These are phyloP conservation scores for Xylariaceae sp. DNA, from an alignment of 2,329 filamentous ascomycete genomes.

Conservation along the genomic window DNA sequence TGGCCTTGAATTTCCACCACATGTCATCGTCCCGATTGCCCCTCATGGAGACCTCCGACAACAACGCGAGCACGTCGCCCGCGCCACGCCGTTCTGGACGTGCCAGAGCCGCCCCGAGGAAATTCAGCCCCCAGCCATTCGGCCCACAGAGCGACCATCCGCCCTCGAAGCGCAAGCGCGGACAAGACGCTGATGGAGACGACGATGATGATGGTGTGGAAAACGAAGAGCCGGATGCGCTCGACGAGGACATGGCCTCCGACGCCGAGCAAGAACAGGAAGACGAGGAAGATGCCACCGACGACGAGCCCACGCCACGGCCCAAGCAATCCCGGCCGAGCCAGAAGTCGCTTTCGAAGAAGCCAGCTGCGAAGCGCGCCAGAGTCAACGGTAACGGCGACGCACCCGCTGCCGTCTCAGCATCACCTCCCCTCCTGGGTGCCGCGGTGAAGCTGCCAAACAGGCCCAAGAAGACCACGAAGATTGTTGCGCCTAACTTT, in stretches of 20 bases:
- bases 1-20: conserved; percentile 25
- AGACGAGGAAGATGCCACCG: conserved; percentile 35
- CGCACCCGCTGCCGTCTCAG: conserved; percentile 32
- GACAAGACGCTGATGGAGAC: conserved; percentile 15
- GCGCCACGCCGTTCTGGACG: conserved; percentile 61
- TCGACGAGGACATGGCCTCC: conserved; percentile 30
- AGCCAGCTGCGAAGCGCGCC: conserved; percentile 58
- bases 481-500: conserved; percentile 45
- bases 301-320: conserved; percentile 40
- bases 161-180: conserved; percentile 55
- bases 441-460: conserved; percentile 38
- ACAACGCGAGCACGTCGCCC: conserved; percentile 49
- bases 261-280: conserved; percentile 35
- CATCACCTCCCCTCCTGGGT: conserved; percentile 34
- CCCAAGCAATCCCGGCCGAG: conserved; percentile 37
- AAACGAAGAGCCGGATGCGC: conserved; percentile 42
- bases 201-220: conserved; percentile 25
- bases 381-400: conserved; percentile 58
- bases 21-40: conserved; percentile 40
- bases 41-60: conserved; percentile 50
- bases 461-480: conserved; percentile 51
- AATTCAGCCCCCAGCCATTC: conserved; percentile 50
- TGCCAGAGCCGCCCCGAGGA: conserved; percentile 56
- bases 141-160: conserved; percentile 29
- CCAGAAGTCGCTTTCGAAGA: conserved; percentile 43